Base-by-base conservation (phyloP, 768 basidiomycete genomes). In the Pholiota conissans region DNA sequence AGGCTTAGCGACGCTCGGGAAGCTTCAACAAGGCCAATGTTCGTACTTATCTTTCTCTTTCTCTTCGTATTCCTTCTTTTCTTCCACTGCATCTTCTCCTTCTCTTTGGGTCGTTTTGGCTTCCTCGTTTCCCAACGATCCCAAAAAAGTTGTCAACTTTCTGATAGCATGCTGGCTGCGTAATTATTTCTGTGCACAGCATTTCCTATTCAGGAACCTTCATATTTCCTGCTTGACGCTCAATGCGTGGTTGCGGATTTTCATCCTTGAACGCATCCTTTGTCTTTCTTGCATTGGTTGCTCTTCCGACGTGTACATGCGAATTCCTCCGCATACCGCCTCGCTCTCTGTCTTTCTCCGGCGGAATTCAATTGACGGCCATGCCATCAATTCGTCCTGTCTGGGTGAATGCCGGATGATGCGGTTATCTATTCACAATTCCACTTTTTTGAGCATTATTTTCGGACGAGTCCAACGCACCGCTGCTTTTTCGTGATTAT, bases 1-100 rank as follows among this genome's bases (percentile, higher is more conserved):
- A 77, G 91, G 56, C 69, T 90, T 61, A 91, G 89, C 70, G 91
- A 92, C 69, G 90, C 90, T 24, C 77, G 87, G 49, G 90, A 91
- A 70, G 91, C 91, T 42, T 87, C 87, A 50, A 78, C 77, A 55
- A 79, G 91, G 50, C 88, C 88, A 52, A 83, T 83, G 89, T 92
- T 72, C 77, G 87, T 87, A 37, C 45, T 28, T 60, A 45, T 45
- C 49, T 52, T 55, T 24, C 13, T 11, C 22, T 24, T 45, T 45
- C 22, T 45, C 13, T 22, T 4, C 20, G n/a, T n/a, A n/a, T 18
- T 61, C 37, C 14, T 55, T 32, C 30, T 6, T 32, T 6, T 13
- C 30, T 51, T 39, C 11, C n/a, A n/a, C n/a, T n/a, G n/a, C n/a
- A n/a, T n/a, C 16, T 6, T 56, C 32, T 14, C 40, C 40, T 35